These are phyloP conservation scores for Sporodiniella umbellata DNA, from an alignment of 371 early-diverging fungal genomes.

Conservation along the genomic window DNA sequence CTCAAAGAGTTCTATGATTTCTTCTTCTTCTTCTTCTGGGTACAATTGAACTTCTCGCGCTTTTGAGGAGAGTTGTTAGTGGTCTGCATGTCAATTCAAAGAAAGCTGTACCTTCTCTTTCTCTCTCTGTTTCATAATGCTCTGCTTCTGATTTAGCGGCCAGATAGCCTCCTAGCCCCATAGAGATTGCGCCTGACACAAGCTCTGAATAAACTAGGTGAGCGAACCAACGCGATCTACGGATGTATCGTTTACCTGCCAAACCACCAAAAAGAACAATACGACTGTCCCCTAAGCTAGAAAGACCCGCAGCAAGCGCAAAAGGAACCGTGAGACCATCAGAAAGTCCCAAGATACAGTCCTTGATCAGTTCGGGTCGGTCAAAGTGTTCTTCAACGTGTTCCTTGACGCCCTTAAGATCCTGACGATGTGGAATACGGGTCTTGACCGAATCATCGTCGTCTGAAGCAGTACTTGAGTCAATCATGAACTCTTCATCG, in stretches of 20 bases:
- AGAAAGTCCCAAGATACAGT: slow-evolving; percentile 65
- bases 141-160: slow-evolving; percentile 61
- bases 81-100: too few species aligned
- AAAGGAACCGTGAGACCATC: slow-evolving; percentile 79
- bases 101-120: slow-evolving; percentile 50
- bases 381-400: slow-evolving; percentile 65
- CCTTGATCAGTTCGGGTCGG: slow-evolving; percentile 63
- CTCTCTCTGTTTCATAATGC: slow-evolving; percentile 61
- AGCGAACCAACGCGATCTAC: too few species aligned
- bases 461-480: not conserved
- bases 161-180: slow-evolving; percentile 44
- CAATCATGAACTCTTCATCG: slow-evolving; percentile 14
- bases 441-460: not conserved
- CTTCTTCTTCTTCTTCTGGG: slow-evolving; percentile 64
- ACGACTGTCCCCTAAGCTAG: slow-evolving; percentile 51
- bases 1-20: slow-evolving; percentile 58
- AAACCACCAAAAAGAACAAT: slow-evolving; percentile 70
- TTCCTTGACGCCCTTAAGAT: slow-evolving; percentile 21
- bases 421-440: slow-evolving; percentile 36
- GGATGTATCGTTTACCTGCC: slow-evolving; percentile 39
- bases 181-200: slow-evolving; percentile 66
- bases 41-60: slow-evolving; percentile 54
- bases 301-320: slow-evolving; percentile 72
- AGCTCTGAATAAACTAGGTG: slow-evolving; percentile 39
- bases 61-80: too few species aligned